Base-by-base conservation (phyloP, 768 basidiomycete genomes). In the Rhodotorula taiwanensis region DNA sequence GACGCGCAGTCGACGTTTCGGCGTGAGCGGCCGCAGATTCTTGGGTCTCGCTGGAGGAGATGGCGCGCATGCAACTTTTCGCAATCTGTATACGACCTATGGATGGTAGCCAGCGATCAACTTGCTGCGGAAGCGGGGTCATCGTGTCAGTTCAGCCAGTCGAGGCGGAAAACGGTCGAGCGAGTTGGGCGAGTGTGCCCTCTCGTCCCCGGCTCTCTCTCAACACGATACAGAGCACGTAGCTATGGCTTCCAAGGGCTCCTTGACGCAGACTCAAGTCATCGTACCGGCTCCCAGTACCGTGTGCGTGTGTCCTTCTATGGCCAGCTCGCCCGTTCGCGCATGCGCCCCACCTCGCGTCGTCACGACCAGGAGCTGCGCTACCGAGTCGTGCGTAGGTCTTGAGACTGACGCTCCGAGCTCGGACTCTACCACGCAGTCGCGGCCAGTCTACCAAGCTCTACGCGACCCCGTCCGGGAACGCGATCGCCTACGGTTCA, bases 361-460 rank as follows among this genome's bases (percentile, higher is more conserved):
- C 55, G 11, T 27, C 4, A n/a, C n/a, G n/a, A n/a, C n/a, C n/a
- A n/a, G n/a, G n/a, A n/a, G n/a, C n/a, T n/a, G n/a, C n/a, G n/a
- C n/a, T n/a, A n/a, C n/a, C n/a, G n/a, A n/a, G n/a, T n/a, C n/a
- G n/a, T n/a, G n/a, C n/a, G n/a, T n/a, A n/a, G n/a, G n/a, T n/a
- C n/a, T n/a, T n/a, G n/a, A n/a, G n/a, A n/a, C n/a, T n/a, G n/a
- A n/a, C n/a, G n/a, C n/a, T n/a, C n/a, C n/a, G n/a, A n/a, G n/a
- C n/a, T n/a, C n/a, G n/a, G n/a, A n/a, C n/a, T n/a, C n/a, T n/a
- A n/a, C n/a, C n/a, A n/a, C n/a, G n/a, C 58, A 64, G 59, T 2
- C 62, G 67, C 21, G 67, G 67, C 39, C 53, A 31, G 18, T n/a
- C 62, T 1, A 63, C 60, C 39, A 68, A 68, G 51, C 51, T 68